Conservation (phyloP, 2,329 filamentous ascomycete species). For the Fusarium solani-melongenae region DNA sequence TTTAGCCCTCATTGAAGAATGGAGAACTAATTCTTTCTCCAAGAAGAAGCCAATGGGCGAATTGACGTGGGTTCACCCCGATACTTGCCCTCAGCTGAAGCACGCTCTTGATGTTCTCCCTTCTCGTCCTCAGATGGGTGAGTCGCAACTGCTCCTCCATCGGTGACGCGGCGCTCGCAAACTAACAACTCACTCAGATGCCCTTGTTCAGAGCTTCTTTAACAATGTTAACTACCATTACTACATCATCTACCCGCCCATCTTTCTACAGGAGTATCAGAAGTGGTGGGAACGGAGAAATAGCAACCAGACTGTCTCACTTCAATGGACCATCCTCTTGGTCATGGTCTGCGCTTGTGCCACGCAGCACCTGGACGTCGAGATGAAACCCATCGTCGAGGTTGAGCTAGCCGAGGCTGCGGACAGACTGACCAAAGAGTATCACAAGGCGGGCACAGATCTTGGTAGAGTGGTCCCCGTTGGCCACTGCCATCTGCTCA, state of each 20-base stretch:
- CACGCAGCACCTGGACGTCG: constrained; percentile 45
- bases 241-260: constrained; percentile 51
- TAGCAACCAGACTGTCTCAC: constrained; percentile 41
- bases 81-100: constrained; percentile 45
- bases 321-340: constrained; percentile 51
- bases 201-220: constrained; percentile 51
- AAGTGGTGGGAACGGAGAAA: constrained; percentile 48
- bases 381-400: constrained; percentile 45
- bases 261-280: constrained; percentile 49
- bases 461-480: constrained; percentile 47
- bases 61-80: constrained; percentile 29
- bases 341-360: constrained; percentile 53
- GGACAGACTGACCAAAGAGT: constrained; percentile 44
- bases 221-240: constrained; percentile 51
- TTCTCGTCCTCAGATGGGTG: constrained; percentile 48
- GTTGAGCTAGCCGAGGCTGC: constrained; percentile 42
- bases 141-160: not conserved
- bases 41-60: constrained; percentile 30
- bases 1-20: not conserved
- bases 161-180: too few species aligned
- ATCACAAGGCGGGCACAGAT: constrained; percentile 47
- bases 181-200: constrained; percentile 40
- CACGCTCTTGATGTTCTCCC: constrained; percentile 47
- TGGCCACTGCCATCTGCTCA: constrained; percentile 47
- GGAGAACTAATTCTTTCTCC: not conserved